Evolutionary conservation across 352 stramenopile genomes (phyloP), one percentile per base, ranked within the genome.

Genomic region (Thalassiosira ordinaria): DNA sequence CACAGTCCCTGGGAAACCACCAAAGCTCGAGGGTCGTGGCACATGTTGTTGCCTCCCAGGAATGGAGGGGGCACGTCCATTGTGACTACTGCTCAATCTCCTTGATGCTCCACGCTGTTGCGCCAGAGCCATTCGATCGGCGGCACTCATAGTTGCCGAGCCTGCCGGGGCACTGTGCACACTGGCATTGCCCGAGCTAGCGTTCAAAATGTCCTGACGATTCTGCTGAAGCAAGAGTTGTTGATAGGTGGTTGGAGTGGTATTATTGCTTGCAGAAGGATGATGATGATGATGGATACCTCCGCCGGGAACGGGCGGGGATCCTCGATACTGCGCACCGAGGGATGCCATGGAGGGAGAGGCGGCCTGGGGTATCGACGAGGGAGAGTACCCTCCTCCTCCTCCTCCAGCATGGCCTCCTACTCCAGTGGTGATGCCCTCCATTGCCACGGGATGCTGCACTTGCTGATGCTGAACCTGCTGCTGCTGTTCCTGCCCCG

Each of bases 291-390:
- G n/a, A n/a, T n/a, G n/a, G n/a, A n/a, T n/a, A n/a, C n/a, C n/a
- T n/a, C n/a, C n/a, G 35, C 35, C 55, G 27, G 51, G 44, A 26
- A 1, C 35, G 35, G 66, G 31, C 16, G 55, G 52, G 7, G 55
- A 29, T 18, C 66, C 66, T 33, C 33, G 51, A n/a, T n/a, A n/a
- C n/a, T n/a, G n/a, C n/a, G n/a, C n/a, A n/a, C n/a, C n/a, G n/a
- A n/a, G n/a, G 20, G 49, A 59, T 20, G 52, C 20, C 5, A 24
- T 49, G 11, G 66, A 75, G n/a, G 52, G 26, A 37, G 55, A 59
- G n/a, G 53, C 46, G 16, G 5, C 33, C 35, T 76, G 67, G 18
- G 69, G 57, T 49, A 78, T 78, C 20, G 57, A 71, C 24, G 69
- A 59, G 0, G 69, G 69, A 27, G 68, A 77, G 31, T 55, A 44